Conservation (phyloP, 768 basidiomycete genomes). For the Chlorophyllum brunneum region DNA sequence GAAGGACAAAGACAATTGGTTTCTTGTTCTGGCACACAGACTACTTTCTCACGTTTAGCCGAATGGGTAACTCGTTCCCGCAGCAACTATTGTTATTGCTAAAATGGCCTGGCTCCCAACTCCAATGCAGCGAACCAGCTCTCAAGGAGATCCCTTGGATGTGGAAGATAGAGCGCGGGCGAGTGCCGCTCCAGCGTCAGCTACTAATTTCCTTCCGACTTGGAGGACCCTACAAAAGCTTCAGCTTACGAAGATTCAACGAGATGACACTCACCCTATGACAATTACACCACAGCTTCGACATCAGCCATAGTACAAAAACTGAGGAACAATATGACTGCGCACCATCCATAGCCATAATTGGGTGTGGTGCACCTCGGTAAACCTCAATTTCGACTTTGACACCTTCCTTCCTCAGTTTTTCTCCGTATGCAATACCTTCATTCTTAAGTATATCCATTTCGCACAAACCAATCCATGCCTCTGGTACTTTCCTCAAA, state of each 20-base stretch:
- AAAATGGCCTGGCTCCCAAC: too few species aligned
- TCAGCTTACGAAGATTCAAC: not conserved
- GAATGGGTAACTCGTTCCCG: too few species aligned
- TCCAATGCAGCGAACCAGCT: too few species aligned
- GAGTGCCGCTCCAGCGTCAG: constrained; percentile 11
- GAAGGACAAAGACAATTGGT: too few species aligned
- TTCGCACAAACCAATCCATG: constrained; percentile 64
- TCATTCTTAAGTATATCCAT: constrained; percentile 66
- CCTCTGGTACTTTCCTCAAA: constrained; percentile 45
- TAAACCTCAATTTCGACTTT: constrained; percentile 54
- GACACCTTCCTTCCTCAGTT: constrained; percentile 48
- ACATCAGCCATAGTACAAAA: not conserved
- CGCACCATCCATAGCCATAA: constrained; percentile 74
- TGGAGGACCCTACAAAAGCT: not conserved
- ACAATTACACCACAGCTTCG: not conserved
- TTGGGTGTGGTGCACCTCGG: constrained; percentile 63
- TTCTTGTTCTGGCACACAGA: too few species aligned
- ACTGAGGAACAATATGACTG: constrained; percentile 3
- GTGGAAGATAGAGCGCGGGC: constrained; percentile 2
- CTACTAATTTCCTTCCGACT: constrained; percentile 11
- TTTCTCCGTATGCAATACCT: constrained; percentile 59
- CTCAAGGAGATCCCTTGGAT: too few species aligned
- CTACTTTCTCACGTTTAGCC: too few species aligned
- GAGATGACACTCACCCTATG: constrained; percentile 6
- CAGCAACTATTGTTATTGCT: too few species aligned